Evolutionary conservation across 2,329 filamentous ascomycete species (phyloP), one percentile per base, ranked within the genome.

Genomic region (Penicillium sp.): DNA sequence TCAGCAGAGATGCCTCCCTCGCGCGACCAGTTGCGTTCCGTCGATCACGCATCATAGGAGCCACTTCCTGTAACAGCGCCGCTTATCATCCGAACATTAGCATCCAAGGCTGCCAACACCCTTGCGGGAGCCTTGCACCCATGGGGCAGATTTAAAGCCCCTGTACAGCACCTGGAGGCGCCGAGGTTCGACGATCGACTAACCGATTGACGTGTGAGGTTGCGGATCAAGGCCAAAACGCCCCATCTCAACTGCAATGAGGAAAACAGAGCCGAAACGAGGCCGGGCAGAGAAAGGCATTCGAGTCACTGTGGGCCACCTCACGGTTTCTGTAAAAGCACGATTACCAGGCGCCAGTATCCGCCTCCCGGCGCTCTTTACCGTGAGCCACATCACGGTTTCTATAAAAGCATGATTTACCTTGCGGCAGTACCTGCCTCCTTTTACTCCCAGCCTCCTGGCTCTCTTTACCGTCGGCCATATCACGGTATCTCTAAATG

Each of bases 211-310:
- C 11, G 28, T 48, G 16, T 48, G 45, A 48, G 45, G 45, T 48
- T 48, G 28, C 28, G 45, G 28, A 48, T 48, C 25, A 48, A 48
- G 25, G 45, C 13, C 22, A 30, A 48, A 48, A 48, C 14, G 25
- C 25, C 45, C 45, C 25, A 48, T 48, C 45, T 48, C 45, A 48
- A 48, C 22, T 48, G 8, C n/a, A 28, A 48, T 48, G 16, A 48
- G 45, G 45, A 48, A 30, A 48, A 48, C 25, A 25, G 45, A 48
- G 25, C 45, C 45, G 45, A 48, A 48, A 48, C 45, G 45, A 48
- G 45, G 45, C 45, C 45, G 45, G 45, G 45, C 45, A 25, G 45
- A 28, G 25, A 8, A 48, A 30, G 22, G 45, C 45, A 48, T 6
- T 26, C 16, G 16, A 48, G 45, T 22, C 42, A 46, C 13, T 14